phyloP scores from a whole-genome alignment of 116 monocot species.

The Phalaenopsis hybrid region DNA sequence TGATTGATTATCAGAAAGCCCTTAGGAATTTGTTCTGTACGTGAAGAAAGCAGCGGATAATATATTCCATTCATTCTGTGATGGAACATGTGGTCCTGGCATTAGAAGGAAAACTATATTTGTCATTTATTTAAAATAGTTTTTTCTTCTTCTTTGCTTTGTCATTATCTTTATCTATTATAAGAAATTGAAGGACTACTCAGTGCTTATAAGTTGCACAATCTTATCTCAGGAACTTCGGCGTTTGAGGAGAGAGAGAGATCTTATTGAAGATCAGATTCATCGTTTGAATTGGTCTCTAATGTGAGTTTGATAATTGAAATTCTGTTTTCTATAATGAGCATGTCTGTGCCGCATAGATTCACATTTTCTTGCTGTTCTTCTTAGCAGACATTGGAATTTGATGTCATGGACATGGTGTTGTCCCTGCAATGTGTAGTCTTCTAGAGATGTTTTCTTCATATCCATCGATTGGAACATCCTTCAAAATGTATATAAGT shows the following conservation, averaged over 20 bases:
- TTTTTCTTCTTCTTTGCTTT: neutral
- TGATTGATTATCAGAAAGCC: neutral
- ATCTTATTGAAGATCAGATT: slow-evolving; percentile 78
- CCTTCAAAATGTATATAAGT: neutral
- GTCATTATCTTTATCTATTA: neutral
- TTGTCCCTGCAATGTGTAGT: neutral
- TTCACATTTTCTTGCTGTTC: neutral
- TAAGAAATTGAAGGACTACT: neutral
- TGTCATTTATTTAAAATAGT: neutral
- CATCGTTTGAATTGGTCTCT: slow-evolving; percentile 85
- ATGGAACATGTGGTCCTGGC: neutral
- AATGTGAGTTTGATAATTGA: slow-evolving; percentile 37
- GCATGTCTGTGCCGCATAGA: neutral
- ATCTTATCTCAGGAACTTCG: slow-evolving; percentile 50
- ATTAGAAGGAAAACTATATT: slow-evolving; percentile 1
- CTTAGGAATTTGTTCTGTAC: neutral
- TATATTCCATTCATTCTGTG: neutral
- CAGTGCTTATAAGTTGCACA: neutral
- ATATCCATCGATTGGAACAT: neutral
- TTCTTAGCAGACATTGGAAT: neutral
- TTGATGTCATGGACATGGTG: neutral
- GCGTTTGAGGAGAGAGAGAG: slow-evolving; percentile 54
- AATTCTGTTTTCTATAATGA: neutral
- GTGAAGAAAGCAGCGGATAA: neutral
- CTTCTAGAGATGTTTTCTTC: neutral